Evolutionary conservation across 1,139 yeast species (phyloP).

Genomic region (Yamadazyma blattariae): DNA sequence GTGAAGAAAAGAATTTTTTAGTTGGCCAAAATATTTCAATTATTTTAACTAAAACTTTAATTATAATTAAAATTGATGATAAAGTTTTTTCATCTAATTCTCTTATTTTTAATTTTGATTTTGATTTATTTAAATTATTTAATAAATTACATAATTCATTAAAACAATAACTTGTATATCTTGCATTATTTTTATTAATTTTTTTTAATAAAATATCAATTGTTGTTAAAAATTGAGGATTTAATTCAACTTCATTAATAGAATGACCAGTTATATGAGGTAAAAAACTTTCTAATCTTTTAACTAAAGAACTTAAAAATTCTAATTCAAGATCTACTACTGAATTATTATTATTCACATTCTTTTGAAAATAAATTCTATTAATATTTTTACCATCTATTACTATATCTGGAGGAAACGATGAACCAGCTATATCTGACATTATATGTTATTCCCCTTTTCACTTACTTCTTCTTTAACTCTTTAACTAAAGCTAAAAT

Average conservation of each 20-base stretch:
- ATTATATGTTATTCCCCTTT: too few species aligned
- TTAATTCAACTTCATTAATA: slow-evolving; percentile 43
- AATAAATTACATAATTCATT: slow-evolving; percentile 18
- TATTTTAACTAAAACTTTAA: slow-evolving; percentile 30
- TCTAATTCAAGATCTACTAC: neutral
- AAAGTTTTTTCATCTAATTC: slow-evolving; percentile 34
- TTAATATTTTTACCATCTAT: too few species aligned
- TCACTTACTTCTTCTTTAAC: too few species aligned
- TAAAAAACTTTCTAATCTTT: slow-evolving; percentile 32
- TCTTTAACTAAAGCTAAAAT: too few species aligned
- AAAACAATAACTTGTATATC: slow-evolving; percentile 20
- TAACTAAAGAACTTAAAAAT: slow-evolving; percentile 20
- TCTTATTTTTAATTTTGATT: slow-evolving; percentile 18
- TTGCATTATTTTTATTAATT: slow-evolving; percentile 17
- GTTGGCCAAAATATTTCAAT: slow-evolving; percentile 30
- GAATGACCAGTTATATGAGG: slow-evolving; percentile 41
- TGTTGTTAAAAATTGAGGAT: slow-evolving; percentile 37
- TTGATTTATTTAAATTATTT: neutral
- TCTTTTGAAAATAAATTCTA: too few species aligned
- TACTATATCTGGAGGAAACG: too few species aligned
- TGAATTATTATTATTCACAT: neutral
- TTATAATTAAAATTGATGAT: slow-evolving; percentile 31
- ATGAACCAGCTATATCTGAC: too few species aligned
- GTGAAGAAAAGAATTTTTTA: slow-evolving; percentile 9
- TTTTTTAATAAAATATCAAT: slow-evolving; percentile 27